These are phyloP conservation scores for Sisymbrium altissimum DNA, from an alignment of 345 rosid species.

Conservation along the genomic window DNA sequence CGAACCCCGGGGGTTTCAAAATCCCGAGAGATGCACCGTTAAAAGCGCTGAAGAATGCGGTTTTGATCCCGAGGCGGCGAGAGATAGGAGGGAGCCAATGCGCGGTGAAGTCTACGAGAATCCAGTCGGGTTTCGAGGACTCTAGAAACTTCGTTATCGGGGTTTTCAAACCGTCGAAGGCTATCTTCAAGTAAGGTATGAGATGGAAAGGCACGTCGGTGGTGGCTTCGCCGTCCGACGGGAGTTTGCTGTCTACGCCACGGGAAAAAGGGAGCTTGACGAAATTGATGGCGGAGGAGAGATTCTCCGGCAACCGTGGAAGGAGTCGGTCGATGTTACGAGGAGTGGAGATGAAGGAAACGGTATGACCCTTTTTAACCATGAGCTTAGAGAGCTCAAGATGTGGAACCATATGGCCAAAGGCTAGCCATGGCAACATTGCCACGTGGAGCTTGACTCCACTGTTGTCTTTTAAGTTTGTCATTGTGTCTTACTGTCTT, in stretches of 20 bases:
- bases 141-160: constrained; percentile 33
- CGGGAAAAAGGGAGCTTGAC: constrained; percentile 33
- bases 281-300: constrained; percentile 26
- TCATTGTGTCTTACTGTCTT: neutral
- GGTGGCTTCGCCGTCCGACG: constrained; percentile 37
- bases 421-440: constrained; percentile 42
- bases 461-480: neutral
- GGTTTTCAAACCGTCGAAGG: constrained; percentile 31
- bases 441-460: constrained; percentile 36
- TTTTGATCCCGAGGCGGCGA: constrained; percentile 1
- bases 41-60: neutral
- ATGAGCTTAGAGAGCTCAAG: constrained; percentile 40
- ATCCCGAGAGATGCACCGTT: neutral
- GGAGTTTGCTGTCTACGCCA: constrained; percentile 23
- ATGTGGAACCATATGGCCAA: constrained; percentile 30
- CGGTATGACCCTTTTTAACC: constrained; percentile 36
- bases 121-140: constrained; percentile 38
- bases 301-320: neutral
- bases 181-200: constrained; percentile 37
- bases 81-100: constrained; percentile 43
- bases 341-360: constrained; percentile 34
- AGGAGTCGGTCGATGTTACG: constrained; percentile 34
- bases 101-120: constrained; percentile 39
- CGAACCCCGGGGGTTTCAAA: constrained; percentile 4
- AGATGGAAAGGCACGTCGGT: constrained; percentile 31